phyloP scores from a whole-genome alignment of 345 rosid species.

The Populus euphratica region DNA sequence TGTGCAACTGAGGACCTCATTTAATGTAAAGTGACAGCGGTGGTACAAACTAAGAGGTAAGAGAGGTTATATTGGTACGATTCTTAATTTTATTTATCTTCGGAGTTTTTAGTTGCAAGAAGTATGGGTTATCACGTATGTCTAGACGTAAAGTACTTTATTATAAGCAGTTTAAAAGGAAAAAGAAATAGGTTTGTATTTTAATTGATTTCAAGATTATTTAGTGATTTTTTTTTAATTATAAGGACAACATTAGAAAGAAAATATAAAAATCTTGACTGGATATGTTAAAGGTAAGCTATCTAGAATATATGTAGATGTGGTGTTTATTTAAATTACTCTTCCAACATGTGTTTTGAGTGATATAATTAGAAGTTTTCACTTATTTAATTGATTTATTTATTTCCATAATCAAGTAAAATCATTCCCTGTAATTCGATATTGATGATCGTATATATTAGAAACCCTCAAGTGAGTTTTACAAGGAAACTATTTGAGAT shows the following conservation, averaged over 20 bases:
- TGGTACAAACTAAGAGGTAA: neutral
- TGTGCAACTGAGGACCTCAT: neutral
- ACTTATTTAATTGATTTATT: too few species aligned
- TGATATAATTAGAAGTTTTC: rapidly evolving
- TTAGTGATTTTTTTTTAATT: too few species aligned
- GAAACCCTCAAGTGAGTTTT: too few species aligned
- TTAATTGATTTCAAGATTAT: too few species aligned
- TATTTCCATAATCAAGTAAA: neutral
- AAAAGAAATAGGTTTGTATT: neutral
- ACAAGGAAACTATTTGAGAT: too few species aligned
- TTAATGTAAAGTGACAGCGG: neutral
- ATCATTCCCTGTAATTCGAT: neutral
- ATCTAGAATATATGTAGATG: too few species aligned
- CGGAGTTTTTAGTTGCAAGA: neutral
- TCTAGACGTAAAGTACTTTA: neutral
- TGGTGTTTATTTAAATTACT: neutral
- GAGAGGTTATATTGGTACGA: neutral
- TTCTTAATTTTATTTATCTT: neutral
- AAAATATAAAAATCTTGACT: neutral
- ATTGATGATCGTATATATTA: too few species aligned
- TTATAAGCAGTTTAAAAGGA: neutral
- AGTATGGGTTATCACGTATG: neutral
- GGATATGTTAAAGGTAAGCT: neutral
- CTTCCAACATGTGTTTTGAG: neutral
- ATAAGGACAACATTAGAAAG: neutral